Evolutionary conservation across 2,329 filamentous ascomycete species (phyloP).

Genomic region (Ophiostoma piceae): DNA sequence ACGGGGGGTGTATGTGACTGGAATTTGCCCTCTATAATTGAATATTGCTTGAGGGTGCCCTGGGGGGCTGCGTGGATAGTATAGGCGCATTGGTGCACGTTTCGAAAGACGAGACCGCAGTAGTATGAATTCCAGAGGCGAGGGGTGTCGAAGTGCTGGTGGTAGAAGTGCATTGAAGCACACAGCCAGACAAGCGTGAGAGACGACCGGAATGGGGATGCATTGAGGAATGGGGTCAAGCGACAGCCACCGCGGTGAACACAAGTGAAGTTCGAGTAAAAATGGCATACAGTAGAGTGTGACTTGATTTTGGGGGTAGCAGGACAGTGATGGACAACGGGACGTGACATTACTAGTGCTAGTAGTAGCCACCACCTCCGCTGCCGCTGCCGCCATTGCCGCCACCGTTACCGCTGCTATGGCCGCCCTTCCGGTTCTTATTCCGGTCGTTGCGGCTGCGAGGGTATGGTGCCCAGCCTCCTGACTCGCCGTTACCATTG

Average conservation of each 20-base stretch:
- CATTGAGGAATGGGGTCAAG: neutral
- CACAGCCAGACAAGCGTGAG: neutral
- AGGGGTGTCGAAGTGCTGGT: neutral
- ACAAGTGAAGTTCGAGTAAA: neutral
- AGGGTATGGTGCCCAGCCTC: constrained; percentile 19
- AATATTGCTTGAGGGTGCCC: neutral
- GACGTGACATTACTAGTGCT: neutral
- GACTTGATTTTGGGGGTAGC: neutral
- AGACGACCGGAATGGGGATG: neutral
- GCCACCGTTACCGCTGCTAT: constrained; percentile 28
- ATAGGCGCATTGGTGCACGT: neutral
- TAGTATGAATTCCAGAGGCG: neutral
- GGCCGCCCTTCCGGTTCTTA: constrained; percentile 17
- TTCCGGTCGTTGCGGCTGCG: constrained; percentile 21
- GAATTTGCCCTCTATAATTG: neutral
- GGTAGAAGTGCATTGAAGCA: neutral
- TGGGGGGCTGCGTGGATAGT: neutral
- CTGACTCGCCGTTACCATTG: constrained; percentile 9
- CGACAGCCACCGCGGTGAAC: no score
- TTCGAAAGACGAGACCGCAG: neutral
- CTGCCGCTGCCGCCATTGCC: neutral
- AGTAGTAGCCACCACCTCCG: constrained; percentile 11
- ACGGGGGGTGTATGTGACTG: neutral
- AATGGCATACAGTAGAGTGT: neutral
- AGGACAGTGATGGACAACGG: neutral